Conservation (phyloP, 2,329 filamentous ascomycete species). For the Chrysosporium queenslandicum region DNA sequence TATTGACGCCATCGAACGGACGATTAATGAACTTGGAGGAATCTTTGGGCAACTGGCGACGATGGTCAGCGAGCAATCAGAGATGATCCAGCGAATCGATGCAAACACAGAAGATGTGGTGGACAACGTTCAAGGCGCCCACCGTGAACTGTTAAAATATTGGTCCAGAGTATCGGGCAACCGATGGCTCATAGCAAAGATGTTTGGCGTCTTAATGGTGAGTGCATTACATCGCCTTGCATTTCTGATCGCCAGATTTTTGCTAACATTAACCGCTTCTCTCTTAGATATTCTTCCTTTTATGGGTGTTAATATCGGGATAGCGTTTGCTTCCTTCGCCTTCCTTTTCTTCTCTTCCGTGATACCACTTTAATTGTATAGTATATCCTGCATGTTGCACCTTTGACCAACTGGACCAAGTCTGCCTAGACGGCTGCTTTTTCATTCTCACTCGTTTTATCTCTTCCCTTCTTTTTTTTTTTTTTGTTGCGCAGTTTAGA, state of each 20-base stretch:
- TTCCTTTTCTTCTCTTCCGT: not conserved
- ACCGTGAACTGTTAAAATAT: slow-evolving; percentile 91
- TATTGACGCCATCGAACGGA: slow-evolving; percentile 92
- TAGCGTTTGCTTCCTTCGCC: not conserved
- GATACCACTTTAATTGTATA: not conserved
- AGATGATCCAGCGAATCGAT: slow-evolving; percentile 95
- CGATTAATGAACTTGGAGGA: slow-evolving; percentile 79
- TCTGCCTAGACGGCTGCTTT: not conserved
- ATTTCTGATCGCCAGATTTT: not conserved
- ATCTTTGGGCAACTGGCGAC: slow-evolving; percentile 91
- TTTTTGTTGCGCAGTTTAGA: not conserved
- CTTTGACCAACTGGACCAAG: not conserved
- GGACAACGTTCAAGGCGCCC: slow-evolving; percentile 94
- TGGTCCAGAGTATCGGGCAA: slow-evolving; percentile 92
- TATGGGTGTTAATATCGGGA: slow-evolving; percentile 17
- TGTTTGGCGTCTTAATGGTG: slow-evolving; percentile 72
- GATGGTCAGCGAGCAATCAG: slow-evolving; percentile 95
- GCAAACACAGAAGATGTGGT: slow-evolving; percentile 97
- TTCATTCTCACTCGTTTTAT: not conserved
- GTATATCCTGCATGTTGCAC: not conserved
- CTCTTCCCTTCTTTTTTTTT: not conserved
- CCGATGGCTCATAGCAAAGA: slow-evolving; percentile 82
- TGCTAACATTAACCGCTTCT: not conserved
- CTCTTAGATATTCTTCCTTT: slow-evolving; percentile 17
- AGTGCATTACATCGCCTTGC: slow-evolving; percentile 12